Evolutionary conservation across 169 alveolate genomes (phyloP), one percentile per base, ranked within the genome.

Genomic region (Plasmodium berghei): DNA sequence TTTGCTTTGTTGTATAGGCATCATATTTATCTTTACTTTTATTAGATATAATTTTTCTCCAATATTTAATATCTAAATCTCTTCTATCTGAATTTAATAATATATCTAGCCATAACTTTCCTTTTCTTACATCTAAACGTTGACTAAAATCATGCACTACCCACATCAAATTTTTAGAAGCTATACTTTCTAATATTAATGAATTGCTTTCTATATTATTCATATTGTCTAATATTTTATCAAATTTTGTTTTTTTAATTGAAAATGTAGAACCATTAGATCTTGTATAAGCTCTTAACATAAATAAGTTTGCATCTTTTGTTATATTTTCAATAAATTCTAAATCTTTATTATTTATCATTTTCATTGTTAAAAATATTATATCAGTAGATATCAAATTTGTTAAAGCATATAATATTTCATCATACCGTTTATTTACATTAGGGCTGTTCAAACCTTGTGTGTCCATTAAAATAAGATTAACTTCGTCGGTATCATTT

Each of bases 401-500:
- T 2, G 93, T 92, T 52, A 94, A 61, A 2, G 96, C 92, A 74
- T 92, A 94, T 16, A 94, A 72, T 14, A 94, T 94, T 73, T 94
- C 96, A 56, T 94, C 96, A 73, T 92, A 94, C 48, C 93, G 56
- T 55, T 73, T 88, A 46, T 89, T 87, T 45, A 92, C 94, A 59
- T 92, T 89, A 9, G 92, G 91, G 42, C 94, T 86, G 58, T 92
- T 94, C 70, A 94, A 94, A 9, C 96, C 96, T 62, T 92, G 95
- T 24, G 93, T 90, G 45, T 94, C 96, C 85, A 94, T 48, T 46
- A 94, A 54, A n/a, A 94, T 86, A n/a, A 94, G 85, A 67, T 94
- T 94, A 0, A 94, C 95, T 70, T 70, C 90, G 18, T 88, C 87
- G 0, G 70, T 59, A 22, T 71, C 86, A 22, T 67, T 46, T 59